phyloP scores from a whole-genome alignment of 106 monocot species.

The Acanthochlamys bracteata region DNA sequence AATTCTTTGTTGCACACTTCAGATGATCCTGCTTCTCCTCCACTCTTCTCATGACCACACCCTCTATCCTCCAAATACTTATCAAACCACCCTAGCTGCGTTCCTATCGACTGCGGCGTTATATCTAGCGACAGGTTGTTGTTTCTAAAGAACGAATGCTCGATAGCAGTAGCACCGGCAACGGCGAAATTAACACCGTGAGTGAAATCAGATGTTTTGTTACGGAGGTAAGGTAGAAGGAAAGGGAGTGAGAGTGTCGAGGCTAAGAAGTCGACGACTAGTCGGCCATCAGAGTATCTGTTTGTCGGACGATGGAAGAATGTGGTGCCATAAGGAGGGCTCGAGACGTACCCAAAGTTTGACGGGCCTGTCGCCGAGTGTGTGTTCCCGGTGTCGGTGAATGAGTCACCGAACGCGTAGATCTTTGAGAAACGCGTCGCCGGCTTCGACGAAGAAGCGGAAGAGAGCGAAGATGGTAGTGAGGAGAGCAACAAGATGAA shows the following conservation, averaged over 20 bases:
- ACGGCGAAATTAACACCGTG: slow-evolving; percentile 86
- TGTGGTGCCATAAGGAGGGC: slow-evolving; percentile 74
- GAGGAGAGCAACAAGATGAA: slow-evolving; percentile 6
- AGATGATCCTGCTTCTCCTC: slow-evolving; percentile 8
- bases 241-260: slow-evolving; percentile 52
- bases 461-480: slow-evolving; percentile 10
- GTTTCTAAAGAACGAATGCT: slow-evolving; percentile 51
- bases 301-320: slow-evolving; percentile 80
- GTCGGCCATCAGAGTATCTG: slow-evolving; percentile 89
- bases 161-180: slow-evolving; percentile 69
- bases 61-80: slow-evolving; percentile 13
- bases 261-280: slow-evolving; percentile 83
- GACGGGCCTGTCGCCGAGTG: slow-evolving; percentile 44
- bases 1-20: slow-evolving; percentile 12
- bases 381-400: slow-evolving; percentile 90
- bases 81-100: slow-evolving; percentile 63
- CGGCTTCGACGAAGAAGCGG: neutral
- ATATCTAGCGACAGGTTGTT: slow-evolving; percentile 61
- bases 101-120: slow-evolving; percentile 57
- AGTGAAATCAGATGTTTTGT: slow-evolving; percentile 21
- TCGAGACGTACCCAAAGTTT: slow-evolving; percentile 60
- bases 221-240: slow-evolving; percentile 49
- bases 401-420: slow-evolving; percentile 90
- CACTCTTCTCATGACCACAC: neutral
- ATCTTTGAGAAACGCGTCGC: slow-evolving; percentile 43